Evolutionary conservation across 306 rosid species (phyloP).

Genomic region (Gastrolobium bilobum): DNA sequence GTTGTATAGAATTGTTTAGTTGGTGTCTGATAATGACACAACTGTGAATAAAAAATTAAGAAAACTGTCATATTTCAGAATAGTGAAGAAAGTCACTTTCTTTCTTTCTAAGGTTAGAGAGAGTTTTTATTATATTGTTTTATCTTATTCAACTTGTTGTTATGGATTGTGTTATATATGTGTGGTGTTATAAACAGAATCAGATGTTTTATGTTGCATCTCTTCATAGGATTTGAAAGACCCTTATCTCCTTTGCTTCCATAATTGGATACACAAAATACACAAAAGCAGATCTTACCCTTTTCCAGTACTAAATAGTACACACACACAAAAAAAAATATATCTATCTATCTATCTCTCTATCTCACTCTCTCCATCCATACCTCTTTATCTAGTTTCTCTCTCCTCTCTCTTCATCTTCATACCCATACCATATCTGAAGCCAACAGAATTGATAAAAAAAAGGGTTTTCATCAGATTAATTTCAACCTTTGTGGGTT

Average conservation of each 20-base stretch:
- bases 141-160: conserved; percentile 43
- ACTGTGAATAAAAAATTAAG: conserved; percentile 3
- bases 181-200: conserved; percentile 34
- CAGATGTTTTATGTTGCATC: conserved; percentile 94
- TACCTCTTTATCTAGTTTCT: conserved; percentile 51
- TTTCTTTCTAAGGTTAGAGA: conserved; percentile 42
- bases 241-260: conserved; percentile 78
- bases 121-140: conserved; percentile 44
- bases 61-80: conserved; percentile 27
- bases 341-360: conserved; percentile 34
- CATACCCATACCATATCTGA: conserved; percentile 22
- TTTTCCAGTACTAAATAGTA: conserved; percentile 58
- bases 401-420: conserved; percentile 43
- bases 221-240: conserved; percentile 58
- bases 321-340: conserved; percentile 34
- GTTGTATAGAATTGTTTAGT: conserved; percentile 38
- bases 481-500: conserved; percentile 32
- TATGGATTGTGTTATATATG: conserved; percentile 34
- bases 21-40: conserved; percentile 45
- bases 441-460: conserved; percentile 40
- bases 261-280: conserved; percentile 54
- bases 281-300: conserved; percentile 51
- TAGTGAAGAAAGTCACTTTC: conserved; percentile 59
- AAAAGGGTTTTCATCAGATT: conserved; percentile 20
- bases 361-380: conserved; percentile 30